phyloP scores from a whole-genome alignment of 208 protist genomes.

The Blastocrithidia nonstop region DNA sequence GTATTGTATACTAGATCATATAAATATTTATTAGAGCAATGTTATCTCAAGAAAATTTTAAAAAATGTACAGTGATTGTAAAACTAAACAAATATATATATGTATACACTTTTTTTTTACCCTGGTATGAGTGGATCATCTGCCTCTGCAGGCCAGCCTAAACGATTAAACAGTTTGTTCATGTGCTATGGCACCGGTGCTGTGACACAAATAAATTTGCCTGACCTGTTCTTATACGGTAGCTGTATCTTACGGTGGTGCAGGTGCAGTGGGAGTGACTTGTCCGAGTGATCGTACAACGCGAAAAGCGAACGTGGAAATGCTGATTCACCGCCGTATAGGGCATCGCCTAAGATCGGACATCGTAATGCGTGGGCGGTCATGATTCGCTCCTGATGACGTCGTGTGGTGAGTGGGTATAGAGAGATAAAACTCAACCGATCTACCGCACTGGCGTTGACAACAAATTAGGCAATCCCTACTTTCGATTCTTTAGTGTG shows the following conservation, averaged over 20 bases:
- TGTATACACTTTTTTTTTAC: constrained; percentile 7
- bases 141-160: constrained; percentile 74
- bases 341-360: constrained; percentile 82
- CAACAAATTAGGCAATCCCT: constrained; percentile 80
- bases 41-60: too few relatives aligned
- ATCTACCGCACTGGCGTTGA: constrained; percentile 76
- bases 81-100: constrained; percentile 1
- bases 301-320: constrained; percentile 69
- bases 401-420: constrained; percentile 75
- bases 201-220: constrained; percentile 75
- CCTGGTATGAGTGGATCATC: constrained; percentile 84
- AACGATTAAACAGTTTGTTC: constrained; percentile 74
- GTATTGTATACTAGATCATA: not conserved
- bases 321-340: constrained; percentile 80
- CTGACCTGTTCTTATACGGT: constrained; percentile 73
- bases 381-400: constrained; percentile 86
- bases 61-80: too few relatives aligned
- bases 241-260: constrained; percentile 84
- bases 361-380: constrained; percentile 76
- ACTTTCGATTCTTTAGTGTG: constrained; percentile 66
- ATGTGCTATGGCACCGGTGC: constrained; percentile 82
- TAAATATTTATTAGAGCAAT: not conserved
- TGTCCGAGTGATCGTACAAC: constrained; percentile 72
- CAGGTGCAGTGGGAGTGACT: constrained; percentile 67
- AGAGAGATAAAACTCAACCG: constrained; percentile 84